Evolutionary conservation across 164 flowering plant genomes (phyloP), one percentile per base, ranked within the genome.

Genomic region (Vitis rupestris): DNA sequence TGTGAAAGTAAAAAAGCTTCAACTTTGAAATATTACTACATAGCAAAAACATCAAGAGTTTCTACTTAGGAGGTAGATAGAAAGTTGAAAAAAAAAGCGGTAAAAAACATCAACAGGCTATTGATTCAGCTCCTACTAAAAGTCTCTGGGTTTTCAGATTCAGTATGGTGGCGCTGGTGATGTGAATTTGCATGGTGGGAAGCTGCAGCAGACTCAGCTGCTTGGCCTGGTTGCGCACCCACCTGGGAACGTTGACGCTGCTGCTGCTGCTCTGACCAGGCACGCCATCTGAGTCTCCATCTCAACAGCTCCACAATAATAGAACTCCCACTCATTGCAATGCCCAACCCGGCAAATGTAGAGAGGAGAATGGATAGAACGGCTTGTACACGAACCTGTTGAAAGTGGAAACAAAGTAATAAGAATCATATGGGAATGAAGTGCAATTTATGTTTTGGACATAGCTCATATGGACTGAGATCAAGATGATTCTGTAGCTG

Each of bases 291-390:
- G 57, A 85, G 77, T 76, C 82, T 84, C 94, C 91, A 90, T 79
- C 96, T 82, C 68, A 83, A 63, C 62, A 87, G 60, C 85, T 91
- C 97, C 4, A 90, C 85, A 5, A 91, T 37, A 29, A 94, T 72
- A 16, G 97, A 87, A 72, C 84, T 86, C 14, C 88, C 93, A 72
- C 90, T 80, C 90, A 92, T 93, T 48, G 90, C 94, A 54, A 83
- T 78, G n/a, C 96, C 97, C 71, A 90, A 87, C 9, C 99, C 98
- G 1, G 88, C 86, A 80, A 91, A 88, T 52, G 96, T 81, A 9
- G 99, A 80, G 1, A 93, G 90, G n/a, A 95, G 90, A 66, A 93
- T 78, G 12, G 97, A 84, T 13, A 95, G 76, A 74, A 93, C 84
- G 15, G 94, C 78, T 83, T 84, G 91, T 58, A 93, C 76, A 11